phyloP scores from a whole-genome alignment of 78 protist species.

The Dictyostelium purpureum region DNA sequence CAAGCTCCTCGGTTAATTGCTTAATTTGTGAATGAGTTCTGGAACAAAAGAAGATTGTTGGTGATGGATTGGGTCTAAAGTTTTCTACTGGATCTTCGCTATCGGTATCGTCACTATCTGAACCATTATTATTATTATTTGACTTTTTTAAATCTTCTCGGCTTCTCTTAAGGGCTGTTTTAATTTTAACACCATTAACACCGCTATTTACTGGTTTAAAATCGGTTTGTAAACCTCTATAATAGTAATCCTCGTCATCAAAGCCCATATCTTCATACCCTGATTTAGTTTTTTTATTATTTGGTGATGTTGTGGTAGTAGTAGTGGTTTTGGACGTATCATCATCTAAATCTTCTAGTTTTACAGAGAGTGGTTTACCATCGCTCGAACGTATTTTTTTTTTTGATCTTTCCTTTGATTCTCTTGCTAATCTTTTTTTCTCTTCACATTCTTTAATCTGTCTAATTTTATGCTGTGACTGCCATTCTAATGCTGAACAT shows the following conservation, averaged over 20 bases:
- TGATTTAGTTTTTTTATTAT: neutral
- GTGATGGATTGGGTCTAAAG: slow-evolving; percentile 4
- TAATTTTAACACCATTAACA: neutral
- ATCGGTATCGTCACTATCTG: neutral
- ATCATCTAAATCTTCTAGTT: no score
- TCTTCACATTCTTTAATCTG: neutral
- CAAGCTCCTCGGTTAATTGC: slow-evolving; percentile 95
- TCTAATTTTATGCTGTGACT: neutral
- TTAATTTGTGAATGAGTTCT: slow-evolving; percentile 98
- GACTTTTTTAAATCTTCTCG: neutral
- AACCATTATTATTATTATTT: neutral
- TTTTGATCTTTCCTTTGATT: neutral
- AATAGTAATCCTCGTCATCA: neutral
- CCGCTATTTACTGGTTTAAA: neutral
- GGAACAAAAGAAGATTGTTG: slow-evolving; percentile 90
- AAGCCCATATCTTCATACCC: neutral
- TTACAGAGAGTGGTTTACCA: neutral
- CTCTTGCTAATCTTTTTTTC: neutral
- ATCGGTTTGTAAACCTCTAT: slow-evolving; percentile 47
- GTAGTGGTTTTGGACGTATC: neutral
- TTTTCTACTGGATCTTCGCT: neutral
- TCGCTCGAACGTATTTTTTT: neutral
- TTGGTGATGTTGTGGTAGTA: neutral
- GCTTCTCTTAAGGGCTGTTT: no score
- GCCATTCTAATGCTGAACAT: slow-evolving; percentile 95